phyloP scores from a whole-genome alignment of 768 basidiomycete genomes.

The Psilocybe tampanensis region DNA sequence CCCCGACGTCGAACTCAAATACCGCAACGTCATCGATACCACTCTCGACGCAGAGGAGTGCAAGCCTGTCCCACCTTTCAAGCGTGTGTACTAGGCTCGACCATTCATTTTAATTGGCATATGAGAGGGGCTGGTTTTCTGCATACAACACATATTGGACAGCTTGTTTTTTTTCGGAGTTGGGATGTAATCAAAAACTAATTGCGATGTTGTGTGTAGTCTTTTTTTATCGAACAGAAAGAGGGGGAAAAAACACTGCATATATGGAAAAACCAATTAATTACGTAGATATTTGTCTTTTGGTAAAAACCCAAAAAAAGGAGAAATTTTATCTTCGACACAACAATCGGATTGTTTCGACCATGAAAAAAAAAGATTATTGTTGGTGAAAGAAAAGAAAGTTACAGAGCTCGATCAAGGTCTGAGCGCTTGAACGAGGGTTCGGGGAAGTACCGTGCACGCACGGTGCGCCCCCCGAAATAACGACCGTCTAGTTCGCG shows the following conservation, averaged over 20 bases:
- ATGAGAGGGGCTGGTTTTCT: background rate
- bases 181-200: conserved; percentile 19
- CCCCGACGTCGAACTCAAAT: conserved; percentile 87
- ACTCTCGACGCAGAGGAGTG: conserved; percentile 97
- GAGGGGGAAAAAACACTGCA: conserved; percentile 5
- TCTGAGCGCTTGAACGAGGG: conserved; percentile 47
- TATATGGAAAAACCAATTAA: conserved; percentile 10
- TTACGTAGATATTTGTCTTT: conserved; percentile 15
- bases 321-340: background rate
- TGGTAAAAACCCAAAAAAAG: conserved; percentile 10
- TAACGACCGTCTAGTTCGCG: conserved; percentile 91
- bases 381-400: conserved; percentile 8
- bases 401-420: conserved; percentile 48
- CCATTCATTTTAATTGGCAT: background rate
- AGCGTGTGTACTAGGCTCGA: conserved; percentile 79
- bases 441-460: conserved; percentile 84
- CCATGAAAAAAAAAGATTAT: no score
- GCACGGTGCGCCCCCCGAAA: conserved; percentile 85
- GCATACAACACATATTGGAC: background rate
- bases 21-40: conserved; percentile 80
- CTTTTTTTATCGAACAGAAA: background rate
- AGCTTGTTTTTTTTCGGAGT: conserved; percentile 4
- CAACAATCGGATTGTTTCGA: no score
- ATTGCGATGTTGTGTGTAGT: conserved; percentile 3
- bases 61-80: conserved; percentile 97